Conservation (phyloP, 768 basidiomycete species). For the Collybia mongolica region DNA sequence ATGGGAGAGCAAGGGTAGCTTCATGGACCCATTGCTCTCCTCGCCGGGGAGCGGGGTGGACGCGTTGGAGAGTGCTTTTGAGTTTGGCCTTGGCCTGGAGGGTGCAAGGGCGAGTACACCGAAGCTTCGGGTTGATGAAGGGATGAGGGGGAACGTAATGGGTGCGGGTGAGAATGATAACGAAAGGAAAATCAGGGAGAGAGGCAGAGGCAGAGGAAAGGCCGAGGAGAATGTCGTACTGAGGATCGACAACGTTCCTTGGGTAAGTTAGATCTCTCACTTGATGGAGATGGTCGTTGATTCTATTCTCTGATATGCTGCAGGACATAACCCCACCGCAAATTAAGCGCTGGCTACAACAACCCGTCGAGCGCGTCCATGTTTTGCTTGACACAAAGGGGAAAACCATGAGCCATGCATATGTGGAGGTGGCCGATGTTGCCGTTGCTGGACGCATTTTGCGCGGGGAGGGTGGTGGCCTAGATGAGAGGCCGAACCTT, state of each 20-base stretch:
- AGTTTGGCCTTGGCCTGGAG: conserved; percentile 36
- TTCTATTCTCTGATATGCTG: conserved; percentile 1
- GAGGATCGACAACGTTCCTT: conserved; percentile 86
- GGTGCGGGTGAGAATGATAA: conserved; percentile 7
- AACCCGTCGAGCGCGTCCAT: conserved; percentile 69
- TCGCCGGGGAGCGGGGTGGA: conserved; percentile 27
- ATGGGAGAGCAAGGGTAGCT: conserved; percentile 16
- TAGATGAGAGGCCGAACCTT: conserved; percentile 6
- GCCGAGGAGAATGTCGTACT: conserved; percentile 57
- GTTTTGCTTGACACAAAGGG: conserved; percentile 80
- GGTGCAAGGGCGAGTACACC: conserved; percentile 43
- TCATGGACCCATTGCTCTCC: conserved; percentile 34
- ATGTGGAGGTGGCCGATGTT: conserved; percentile 67
- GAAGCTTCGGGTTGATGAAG: conserved; percentile 28
- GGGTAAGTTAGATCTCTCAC: conserved; percentile 48
- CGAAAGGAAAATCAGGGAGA: conserved; percentile 6
- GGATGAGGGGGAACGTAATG: background rate
- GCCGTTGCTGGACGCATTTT: conserved; percentile 66
- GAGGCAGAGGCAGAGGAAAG: conserved; percentile 12
- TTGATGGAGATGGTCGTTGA: background rate
- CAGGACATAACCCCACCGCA: conserved; percentile 84
- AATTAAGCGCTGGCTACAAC: conserved; percentile 67
- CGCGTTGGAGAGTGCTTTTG: conserved; percentile 37
- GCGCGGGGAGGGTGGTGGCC: conserved; percentile 45
- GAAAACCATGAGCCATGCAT: conserved; percentile 85